Conservation (phyloP, 192 early-diverging fungal species). For the Pecoramyces ruminantium region DNA sequence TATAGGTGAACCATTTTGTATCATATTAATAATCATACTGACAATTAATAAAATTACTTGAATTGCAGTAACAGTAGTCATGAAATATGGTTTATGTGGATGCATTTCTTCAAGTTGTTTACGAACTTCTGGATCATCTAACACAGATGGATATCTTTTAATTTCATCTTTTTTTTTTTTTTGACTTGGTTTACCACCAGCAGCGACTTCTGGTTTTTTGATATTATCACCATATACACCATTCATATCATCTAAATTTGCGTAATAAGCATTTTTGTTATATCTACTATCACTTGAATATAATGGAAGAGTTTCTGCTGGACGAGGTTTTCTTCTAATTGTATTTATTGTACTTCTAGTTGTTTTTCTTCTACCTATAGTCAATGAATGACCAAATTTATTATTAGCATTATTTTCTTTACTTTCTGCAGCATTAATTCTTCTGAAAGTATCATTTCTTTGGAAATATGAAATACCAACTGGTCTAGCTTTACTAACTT, state of each 20-base stretch:
- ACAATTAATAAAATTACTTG: slow-evolving; percentile 14
- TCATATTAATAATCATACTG: not conserved
- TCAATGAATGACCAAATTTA: not conserved
- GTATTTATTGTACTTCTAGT: not conserved
- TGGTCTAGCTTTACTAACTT: not conserved
- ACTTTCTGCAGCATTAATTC: not conserved
- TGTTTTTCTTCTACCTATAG: not conserved
- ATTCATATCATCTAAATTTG: not conserved
- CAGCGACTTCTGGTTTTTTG: not conserved
- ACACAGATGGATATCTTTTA: slow-evolving; percentile 5
- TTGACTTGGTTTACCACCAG: not conserved
- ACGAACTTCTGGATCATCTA: slow-evolving; percentile 23
- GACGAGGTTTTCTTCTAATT: not conserved
- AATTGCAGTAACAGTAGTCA: slow-evolving; percentile 14
- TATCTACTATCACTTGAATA: not conserved
- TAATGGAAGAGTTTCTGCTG: not conserved
- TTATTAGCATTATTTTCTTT: not conserved
- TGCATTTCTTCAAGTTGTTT: slow-evolving; percentile 19
- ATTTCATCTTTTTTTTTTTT: slow-evolving; percentile 1
- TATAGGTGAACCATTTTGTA: not conserved
- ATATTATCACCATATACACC: not conserved
- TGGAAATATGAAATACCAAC: not conserved
- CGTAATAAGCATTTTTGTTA: not conserved
- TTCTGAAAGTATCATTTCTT: not conserved
- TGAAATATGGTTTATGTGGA: slow-evolving; percentile 24